Conservation (phyloP, 192 early-diverging fungal species). For the Irineochytrium annulatum region DNA sequence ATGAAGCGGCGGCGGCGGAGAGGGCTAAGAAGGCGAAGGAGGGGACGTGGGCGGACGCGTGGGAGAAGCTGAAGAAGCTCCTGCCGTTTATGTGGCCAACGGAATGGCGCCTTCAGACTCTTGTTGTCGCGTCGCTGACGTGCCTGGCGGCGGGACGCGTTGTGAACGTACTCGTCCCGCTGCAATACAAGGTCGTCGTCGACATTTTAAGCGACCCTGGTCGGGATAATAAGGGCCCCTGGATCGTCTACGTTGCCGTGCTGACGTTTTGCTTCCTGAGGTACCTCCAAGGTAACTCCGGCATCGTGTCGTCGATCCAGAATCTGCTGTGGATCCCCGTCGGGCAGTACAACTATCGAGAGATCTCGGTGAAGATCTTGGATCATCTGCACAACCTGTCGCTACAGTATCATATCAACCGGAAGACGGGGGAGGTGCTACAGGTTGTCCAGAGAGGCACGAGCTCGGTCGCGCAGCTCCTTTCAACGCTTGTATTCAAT, state of each 20-base stretch:
- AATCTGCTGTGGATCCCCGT: slow-evolving; percentile 91
- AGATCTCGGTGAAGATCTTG: slow-evolving; percentile 88
- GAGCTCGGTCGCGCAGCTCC: slow-evolving; percentile 52
- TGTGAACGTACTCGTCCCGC: slow-evolving; percentile 81
- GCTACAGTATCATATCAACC: slow-evolving; percentile 85
- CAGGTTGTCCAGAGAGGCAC: slow-evolving; percentile 85
- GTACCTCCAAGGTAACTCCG: slow-evolving; percentile 72
- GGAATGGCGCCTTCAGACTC: slow-evolving; percentile 51
- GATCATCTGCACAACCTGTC: slow-evolving; percentile 84
- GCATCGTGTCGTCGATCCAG: slow-evolving; percentile 72
- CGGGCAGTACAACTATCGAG: slow-evolving; percentile 39
- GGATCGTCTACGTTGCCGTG: slow-evolving; percentile 55
- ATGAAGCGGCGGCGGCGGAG: not conserved
- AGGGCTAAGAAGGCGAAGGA: not conserved
- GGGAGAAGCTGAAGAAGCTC: not conserved
- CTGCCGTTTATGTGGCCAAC: not conserved
- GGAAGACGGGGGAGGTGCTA: slow-evolving; percentile 70
- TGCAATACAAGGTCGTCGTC: slow-evolving; percentile 80
- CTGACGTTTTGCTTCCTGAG: slow-evolving; percentile 58
- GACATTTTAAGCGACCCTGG: slow-evolving; percentile 46
- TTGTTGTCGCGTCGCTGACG: slow-evolving; percentile 65
- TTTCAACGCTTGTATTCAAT: slow-evolving; percentile 84
- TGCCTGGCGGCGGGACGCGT: slow-evolving; percentile 53
- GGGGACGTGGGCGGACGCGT: not conserved
- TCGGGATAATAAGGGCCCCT: not conserved